Evolutionary conservation across 768 basidiomycete species (phyloP), one percentile per base, ranked within the genome.

Genomic region (Trametes sanguinea): DNA sequence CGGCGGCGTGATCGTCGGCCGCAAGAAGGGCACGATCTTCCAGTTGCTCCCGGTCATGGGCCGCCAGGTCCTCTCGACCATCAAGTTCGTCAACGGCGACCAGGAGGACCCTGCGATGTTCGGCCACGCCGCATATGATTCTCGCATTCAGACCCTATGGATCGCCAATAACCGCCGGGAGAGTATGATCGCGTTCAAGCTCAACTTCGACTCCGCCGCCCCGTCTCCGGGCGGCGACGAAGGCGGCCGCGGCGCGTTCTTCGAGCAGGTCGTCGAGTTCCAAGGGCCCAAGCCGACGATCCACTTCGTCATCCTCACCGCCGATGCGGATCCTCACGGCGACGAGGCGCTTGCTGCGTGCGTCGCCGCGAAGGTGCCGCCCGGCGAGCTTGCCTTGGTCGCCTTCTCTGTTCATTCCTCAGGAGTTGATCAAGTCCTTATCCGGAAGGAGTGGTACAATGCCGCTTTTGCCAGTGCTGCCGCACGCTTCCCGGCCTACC

Each of bases 371-470:
- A 92, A 92, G 69, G 80, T 92, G 5, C 79, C 82, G 6, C 85
- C 87, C 1, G 88, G 89, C 43, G 88, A 92, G 65, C 77, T 93
- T 40, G 90, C 91, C 29, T 79, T 94, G 53, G 89, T 92, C 5
- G 91, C 90, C 33, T 94, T 93, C 76, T 90, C 89, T 2, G 91
- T 94, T n/a, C 92, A 94, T 71, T 87, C 89, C 16, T 85, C 83
- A n/a, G 92, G 92, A 40, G 92, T 94, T 13, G 92, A 94, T 70
- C 92, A 94, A 70, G 85, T 94, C 32, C 82, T 94, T 54, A 88
- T 94, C 67, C 85, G 89, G 65, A 90, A 85, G 73, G 92, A 94
- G 69, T 92, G 90, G 89, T 92, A 84, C 66, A 89, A 92, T 64
- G 69, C 77, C n/a, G 91, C 90, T 0, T 74, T 90, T 39, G 69